Conservation (phyloP, 352 stramenopile genomes). For the Phytophthora lateralis region DNA sequence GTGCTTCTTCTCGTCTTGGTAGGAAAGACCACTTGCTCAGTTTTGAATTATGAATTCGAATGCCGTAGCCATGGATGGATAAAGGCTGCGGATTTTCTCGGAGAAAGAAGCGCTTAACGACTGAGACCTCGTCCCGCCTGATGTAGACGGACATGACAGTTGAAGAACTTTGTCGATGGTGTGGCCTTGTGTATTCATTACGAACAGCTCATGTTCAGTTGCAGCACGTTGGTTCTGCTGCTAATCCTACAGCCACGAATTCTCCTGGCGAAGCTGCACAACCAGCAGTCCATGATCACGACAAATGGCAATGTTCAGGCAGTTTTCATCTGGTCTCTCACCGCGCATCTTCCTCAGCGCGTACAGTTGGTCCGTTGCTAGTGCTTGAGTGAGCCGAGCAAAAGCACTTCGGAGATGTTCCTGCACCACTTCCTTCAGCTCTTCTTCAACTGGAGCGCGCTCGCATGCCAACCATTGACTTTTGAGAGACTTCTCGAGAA, state of each 20-base stretch:
- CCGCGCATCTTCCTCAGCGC: constrained; percentile 15
- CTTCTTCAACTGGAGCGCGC: constrained; percentile 18
- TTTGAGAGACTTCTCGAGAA: constrained; percentile 23
- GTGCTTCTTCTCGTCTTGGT: not conserved
- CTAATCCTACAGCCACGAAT: not conserved
- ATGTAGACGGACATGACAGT: constrained; percentile 7
- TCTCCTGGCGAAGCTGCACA: constrained; percentile 2
- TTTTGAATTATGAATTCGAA: constrained; percentile 19
- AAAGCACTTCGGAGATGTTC: constrained; percentile 23
- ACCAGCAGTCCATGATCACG: not conserved
- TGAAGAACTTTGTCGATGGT: too few species aligned
- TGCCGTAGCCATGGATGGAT: too few species aligned
- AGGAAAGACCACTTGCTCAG: constrained; percentile 11
- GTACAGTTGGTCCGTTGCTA: constrained; percentile 29
- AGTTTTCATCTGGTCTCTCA: not conserved
- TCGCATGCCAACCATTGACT: constrained; percentile 22
- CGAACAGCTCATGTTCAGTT: not conserved
- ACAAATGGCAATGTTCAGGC: constrained; percentile 11
- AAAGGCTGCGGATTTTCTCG: not conserved
- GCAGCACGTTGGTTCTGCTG: not conserved
- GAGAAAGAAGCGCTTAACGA: not conserved
- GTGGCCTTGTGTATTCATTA: constrained; percentile 1
- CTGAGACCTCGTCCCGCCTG: constrained; percentile 11
- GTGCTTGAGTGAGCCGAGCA: constrained; percentile 19
- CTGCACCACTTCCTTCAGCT: constrained; percentile 11